Conservation (phyloP, 305 asterid genomes). For the Nicotiana rustica region DNA sequence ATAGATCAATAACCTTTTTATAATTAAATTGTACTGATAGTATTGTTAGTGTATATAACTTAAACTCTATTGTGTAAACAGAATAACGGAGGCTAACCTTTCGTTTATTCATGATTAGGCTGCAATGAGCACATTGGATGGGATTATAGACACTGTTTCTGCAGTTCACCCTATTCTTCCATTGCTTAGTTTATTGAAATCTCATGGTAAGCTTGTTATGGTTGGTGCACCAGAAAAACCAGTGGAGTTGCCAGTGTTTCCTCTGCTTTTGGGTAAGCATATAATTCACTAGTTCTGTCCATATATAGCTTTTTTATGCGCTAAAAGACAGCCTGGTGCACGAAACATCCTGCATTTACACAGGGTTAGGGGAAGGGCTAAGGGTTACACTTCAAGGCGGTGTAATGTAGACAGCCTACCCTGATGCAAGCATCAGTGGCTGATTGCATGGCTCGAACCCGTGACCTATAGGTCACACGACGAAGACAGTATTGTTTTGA, state of each 20-base stretch:
- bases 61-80: neutral
- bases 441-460: no score
- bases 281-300: neutral
- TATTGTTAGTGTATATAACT: no score
- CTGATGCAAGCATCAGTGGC: no score
- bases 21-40: no score
- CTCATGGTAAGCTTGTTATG: conserved; percentile 33
- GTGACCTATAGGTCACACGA: no score
- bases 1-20: no score
- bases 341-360: no score
- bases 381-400: no score
- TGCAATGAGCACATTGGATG: conserved; percentile 36
- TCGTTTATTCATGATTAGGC: neutral
- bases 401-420: no score
- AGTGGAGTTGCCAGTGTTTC: neutral
- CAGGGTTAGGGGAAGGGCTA: no score
- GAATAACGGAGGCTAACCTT: neutral
- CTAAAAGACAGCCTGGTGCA: no score
- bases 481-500: neutral
- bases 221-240: conserved; percentile 39
- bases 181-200: conserved; percentile 31
- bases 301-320: neutral
- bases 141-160: conserved; percentile 33
- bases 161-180: conserved; percentile 30
- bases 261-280: conserved; percentile 15